These are phyloP conservation scores for Galerina sulciceps DNA, from an alignment of 768 basidiomycete species.

Conservation along the genomic window DNA sequence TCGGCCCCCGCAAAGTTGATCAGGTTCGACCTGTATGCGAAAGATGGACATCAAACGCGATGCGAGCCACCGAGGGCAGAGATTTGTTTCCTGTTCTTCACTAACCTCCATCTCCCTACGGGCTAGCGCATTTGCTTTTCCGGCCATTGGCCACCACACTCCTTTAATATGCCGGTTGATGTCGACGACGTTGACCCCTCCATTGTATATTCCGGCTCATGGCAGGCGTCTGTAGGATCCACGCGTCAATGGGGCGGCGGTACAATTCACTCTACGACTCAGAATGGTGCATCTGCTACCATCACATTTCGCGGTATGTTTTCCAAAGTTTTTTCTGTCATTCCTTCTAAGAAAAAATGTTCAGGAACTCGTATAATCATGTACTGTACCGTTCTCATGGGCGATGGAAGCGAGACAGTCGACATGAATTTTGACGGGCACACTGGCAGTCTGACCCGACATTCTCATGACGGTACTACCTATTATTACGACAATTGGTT, in stretches of 20 bases:
- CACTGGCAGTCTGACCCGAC: neutral
- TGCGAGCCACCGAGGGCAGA: no score
- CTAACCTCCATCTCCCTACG: no score
- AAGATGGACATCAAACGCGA: no score
- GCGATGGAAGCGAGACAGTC: constrained; percentile 1
- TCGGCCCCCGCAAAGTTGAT: no score
- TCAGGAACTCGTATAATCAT: constrained; percentile 14
- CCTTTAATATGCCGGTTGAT: constrained; percentile 7
- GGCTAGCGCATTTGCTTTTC: no score
- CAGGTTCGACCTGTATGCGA: no score
- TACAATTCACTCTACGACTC: constrained; percentile 1
- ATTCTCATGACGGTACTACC: neutral
- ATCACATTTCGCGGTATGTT: constrained; percentile 9
- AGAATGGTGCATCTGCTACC: constrained; percentile 9
- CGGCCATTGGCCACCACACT: neutral
- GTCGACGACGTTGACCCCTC: constrained; percentile 9
- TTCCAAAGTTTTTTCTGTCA: neutral
- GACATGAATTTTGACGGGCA: constrained; percentile 9
- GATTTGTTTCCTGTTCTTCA: no score
- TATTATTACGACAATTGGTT: constrained; percentile 18
- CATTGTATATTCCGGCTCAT: constrained; percentile 7
- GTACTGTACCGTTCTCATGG: constrained; percentile 10
- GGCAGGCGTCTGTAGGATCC: constrained; percentile 5
- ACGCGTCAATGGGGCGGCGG: constrained; percentile 1
- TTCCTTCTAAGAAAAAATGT: neutral